Conservation (phyloP, 306 rosid species). For the Lupinus albus region DNA sequence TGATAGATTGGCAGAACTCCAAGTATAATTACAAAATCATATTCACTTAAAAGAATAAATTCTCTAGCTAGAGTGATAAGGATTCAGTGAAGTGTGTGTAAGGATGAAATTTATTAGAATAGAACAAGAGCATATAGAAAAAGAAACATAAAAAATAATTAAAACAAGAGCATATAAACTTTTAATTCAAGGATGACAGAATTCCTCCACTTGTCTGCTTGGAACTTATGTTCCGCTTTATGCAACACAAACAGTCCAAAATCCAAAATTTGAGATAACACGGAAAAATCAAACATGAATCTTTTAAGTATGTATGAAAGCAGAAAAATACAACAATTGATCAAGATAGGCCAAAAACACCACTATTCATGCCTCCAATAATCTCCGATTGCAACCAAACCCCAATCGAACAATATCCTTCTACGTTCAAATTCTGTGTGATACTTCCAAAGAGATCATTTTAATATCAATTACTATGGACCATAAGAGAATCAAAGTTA, state of each 20-base stretch:
- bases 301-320: neutral
- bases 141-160: no score
- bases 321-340: neutral
- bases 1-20: neutral
- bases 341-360: constrained; percentile 6
- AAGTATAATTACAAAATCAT: neutral
- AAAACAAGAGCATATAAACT: constrained; percentile 1
- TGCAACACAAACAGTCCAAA: constrained; percentile 10
- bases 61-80: neutral
- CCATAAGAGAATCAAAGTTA: neutral
- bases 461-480: constrained; percentile 7
- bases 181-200: neutral
- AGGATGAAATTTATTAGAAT: neutral
- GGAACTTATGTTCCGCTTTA: neutral
- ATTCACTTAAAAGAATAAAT: neutral
- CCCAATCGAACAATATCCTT: constrained; percentile 27
- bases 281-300: constrained; percentile 1
- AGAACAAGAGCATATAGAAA: neutral
- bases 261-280: constrained; percentile 12
- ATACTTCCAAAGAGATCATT: neutral
- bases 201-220: neutral
- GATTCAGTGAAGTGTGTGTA: neutral
- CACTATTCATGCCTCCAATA: neutral
- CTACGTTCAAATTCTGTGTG: neutral
- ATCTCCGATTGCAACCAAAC: constrained; percentile 29